A percentile compares a stretch with the other conserved stretches of the same genome.
Conservation (phyloP, 768 basidiomycete species). For the Tylopilus felleus region DNA sequence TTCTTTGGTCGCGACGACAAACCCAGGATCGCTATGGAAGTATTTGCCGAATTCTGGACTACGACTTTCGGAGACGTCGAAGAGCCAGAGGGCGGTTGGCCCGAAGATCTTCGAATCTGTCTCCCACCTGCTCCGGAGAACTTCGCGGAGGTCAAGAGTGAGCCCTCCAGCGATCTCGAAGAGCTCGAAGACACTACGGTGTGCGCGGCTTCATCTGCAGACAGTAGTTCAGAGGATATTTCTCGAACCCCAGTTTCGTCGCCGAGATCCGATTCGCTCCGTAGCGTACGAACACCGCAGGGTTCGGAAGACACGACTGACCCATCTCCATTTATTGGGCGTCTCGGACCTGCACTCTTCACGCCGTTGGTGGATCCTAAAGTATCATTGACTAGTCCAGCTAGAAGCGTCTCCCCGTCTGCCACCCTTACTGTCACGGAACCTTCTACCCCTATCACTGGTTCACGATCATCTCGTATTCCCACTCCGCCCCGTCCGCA, state of each 20-base stretch:
- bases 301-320: neutral
- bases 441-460: constrained; percentile 28
- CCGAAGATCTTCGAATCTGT: constrained; percentile 41
- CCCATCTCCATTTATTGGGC: constrained; percentile 24
- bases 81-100: constrained; percentile 53
- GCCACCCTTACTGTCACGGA: constrained; percentile 1
- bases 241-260: constrained; percentile 10
- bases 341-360: constrained; percentile 30
- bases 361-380: constrained; percentile 1
- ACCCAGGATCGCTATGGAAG: constrained; percentile 40
- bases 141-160: constrained; percentile 4
- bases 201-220: constrained; percentile 2
- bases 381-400: constrained; percentile 2
- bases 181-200: constrained; percentile 17
- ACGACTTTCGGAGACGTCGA: constrained; percentile 39
- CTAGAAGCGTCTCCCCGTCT: constrained; percentile 5
- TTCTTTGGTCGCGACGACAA: constrained; percentile 52
- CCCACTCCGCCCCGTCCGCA: constrained; percentile 38
- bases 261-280: constrained; percentile 3
- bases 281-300: neutral
- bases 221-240: constrained; percentile 5
- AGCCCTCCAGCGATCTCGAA: constrained; percentile 26
- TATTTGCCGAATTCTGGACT: constrained; percentile 65
- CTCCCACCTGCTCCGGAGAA: constrained; percentile 16
- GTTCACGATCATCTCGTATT: constrained; percentile 19